Percentiles rank a stretch among this genome's conserved stretches.
phyloP scores from a whole-genome alignment of 1,284 basidiomycete species.

The Apiotrichum montevideense region DNA sequence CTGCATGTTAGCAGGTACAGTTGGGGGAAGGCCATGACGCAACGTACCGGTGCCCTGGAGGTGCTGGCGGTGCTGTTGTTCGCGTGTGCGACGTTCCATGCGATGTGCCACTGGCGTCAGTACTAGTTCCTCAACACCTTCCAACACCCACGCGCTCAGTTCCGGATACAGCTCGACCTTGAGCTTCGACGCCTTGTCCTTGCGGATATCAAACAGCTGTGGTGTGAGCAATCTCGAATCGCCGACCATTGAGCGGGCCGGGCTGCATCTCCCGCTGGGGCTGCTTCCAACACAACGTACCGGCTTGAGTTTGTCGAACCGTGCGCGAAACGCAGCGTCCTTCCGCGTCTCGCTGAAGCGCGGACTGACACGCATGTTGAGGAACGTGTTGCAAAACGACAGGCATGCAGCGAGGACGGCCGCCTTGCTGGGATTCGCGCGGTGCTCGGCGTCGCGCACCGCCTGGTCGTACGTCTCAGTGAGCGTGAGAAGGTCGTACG shows the following conservation, averaged over 20 bases:
- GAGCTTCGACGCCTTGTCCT: background rate
- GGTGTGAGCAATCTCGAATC: background rate
- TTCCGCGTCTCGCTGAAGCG: conserved; percentile 24
- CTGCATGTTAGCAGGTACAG: background rate
- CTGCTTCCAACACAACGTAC: conserved; percentile 19
- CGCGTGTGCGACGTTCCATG: too few relatives aligned
- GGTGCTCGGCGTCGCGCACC: conserved; percentile 24
- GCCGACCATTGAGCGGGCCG: background rate
- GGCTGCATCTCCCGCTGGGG: background rate
- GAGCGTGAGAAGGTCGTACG: background rate
- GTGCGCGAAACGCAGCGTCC: conserved; percentile 29
- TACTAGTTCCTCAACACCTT: too few relatives aligned
- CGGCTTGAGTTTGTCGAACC: conserved; percentile 37
- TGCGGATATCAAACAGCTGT: background rate
- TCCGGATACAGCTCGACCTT: background rate
- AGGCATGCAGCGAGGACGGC: conserved; percentile 40
- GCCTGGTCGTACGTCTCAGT: background rate
- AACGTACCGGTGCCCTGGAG: too few relatives aligned
- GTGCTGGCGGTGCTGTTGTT: too few relatives aligned
- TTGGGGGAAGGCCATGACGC: background rate
- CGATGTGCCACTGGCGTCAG: background rate
- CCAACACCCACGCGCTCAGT: background rate
- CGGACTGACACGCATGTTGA: conserved; percentile 22
- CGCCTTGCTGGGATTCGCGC: conserved; percentile 21
- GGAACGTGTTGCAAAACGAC: background rate